Conservation (phyloP, 495 filamentous ascomycete species). For the Penicillium herquei region DNA sequence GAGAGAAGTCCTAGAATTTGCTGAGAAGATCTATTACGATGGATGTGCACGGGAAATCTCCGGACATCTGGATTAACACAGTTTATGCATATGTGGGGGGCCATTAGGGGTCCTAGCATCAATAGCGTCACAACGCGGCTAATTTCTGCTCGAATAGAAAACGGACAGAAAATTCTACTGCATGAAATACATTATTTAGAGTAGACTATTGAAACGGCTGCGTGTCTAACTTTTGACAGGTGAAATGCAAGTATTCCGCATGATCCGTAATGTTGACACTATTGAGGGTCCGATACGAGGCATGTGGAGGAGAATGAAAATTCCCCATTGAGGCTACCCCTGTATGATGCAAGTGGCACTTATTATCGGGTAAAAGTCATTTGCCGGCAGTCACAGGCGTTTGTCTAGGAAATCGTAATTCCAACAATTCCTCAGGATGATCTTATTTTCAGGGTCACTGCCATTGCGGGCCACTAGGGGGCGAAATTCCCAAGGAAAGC, state of each 20-base stretch:
- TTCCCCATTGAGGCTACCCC: not conserved
- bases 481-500: not conserved
- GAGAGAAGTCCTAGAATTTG: too few species aligned
- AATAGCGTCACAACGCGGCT: too few species aligned
- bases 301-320: not conserved
- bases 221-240: not conserved
- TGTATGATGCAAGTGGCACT: conserved; percentile 13
- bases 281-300: not conserved
- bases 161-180: not conserved
- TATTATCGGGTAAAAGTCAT: not conserved
- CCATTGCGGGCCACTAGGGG: not conserved
- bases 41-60: too few species aligned
- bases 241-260: not conserved
- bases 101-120: too few species aligned
- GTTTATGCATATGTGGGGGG: too few species aligned
- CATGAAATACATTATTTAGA: not conserved
- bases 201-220: not conserved
- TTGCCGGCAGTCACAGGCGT: not conserved
- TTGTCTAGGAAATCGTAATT: not conserved
- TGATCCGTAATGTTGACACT: not conserved
- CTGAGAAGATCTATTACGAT: too few species aligned
- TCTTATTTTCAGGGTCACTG: not conserved
- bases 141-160: not conserved
- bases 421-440: not conserved
- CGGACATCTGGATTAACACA: too few species aligned